Evolutionary conservation across 345 rosid genomes (phyloP).

Genomic region (Euphorbia lathyris): DNA sequence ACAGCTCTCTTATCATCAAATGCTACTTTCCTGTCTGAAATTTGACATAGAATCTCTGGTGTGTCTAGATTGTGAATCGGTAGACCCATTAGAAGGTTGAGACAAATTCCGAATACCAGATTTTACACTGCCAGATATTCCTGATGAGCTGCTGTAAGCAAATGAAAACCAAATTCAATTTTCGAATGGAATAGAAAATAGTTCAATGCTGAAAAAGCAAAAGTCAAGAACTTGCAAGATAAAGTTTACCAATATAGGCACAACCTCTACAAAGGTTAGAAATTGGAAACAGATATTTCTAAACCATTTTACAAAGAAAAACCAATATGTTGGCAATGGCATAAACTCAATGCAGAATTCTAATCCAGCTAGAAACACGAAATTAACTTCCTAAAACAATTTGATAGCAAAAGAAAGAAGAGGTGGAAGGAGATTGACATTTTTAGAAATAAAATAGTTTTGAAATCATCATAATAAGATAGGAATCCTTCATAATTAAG

Average conservation of each 20-base stretch:
- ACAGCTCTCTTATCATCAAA: constrained; percentile 34
- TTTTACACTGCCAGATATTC: constrained; percentile 38
- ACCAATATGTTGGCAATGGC: background rate
- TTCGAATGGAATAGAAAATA: constrained; percentile 1
- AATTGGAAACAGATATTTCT: background rate
- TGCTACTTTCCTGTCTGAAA: constrained; percentile 30
- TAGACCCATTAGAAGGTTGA: constrained; percentile 36
- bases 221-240: constrained; percentile 2
- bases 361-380: background rate
- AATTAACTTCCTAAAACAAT: background rate
- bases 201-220: background rate
- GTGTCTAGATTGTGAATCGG: constrained; percentile 33
- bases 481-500: background rate
- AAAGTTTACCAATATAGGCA: too few species aligned
- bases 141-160: constrained; percentile 35
- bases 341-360: background rate
- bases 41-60: constrained; percentile 28
- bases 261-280: background rate
- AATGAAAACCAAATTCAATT: constrained; percentile 7
- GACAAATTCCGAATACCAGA: constrained; percentile 27
- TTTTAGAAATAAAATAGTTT: background rate
- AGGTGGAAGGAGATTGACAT: background rate
- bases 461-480: background rate
- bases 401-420: background rate
- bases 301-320: background rate